Evolutionary conservation across 1,139 yeast genomes (phyloP), one percentile per base, ranked within the genome.

Genomic region (Sporopachydermia cereana): DNA sequence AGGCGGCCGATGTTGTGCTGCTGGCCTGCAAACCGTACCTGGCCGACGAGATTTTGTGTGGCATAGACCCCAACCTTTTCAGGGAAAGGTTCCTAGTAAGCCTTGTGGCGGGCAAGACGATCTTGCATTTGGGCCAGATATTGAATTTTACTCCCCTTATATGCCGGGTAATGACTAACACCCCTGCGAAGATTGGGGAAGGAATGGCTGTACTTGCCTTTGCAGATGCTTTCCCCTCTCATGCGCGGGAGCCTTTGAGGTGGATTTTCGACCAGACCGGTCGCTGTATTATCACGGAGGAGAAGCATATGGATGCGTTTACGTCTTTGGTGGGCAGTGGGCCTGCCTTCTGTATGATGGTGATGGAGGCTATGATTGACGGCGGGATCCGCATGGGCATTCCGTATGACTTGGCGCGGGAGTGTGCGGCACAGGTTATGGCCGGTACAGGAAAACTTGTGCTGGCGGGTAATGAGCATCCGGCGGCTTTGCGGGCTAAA

Each of bases 381-480:
- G 95, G 97, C 49, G 98, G 95, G 12, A 84, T 91, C 47, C 76
- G 86, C 62, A 80, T 85, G 89, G 99, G 99, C 1, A 76, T 91
- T 55, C 96, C 96, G 20, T 81, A 77, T 57, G 82, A 81, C 43
- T 77, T 81, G 49, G 93, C 96, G 42, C 77, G 74, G 57, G 81
- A 82, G 53, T 81, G 95, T 54, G 97, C 97, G n/a, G 85, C 95
- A 29, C 93, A 88, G 63, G 96, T 89, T 24, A 72, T 91, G 77
- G 91, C 84, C 59, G 98, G 99, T 20, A 85, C 97, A n/a, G 93
- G 94, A 23, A 79, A 79, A 63, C 85, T 91, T 96, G 93, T 82
- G 1, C 64, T 74, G 49, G 46, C 57, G 24, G 76, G 86, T n/a
- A 89, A 88, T 2, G 77, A 74, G 41, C 96, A 89, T 58, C 98